Evolutionary conservation across 2,329 filamentous ascomycete genomes (phyloP).

Genomic region (Neurospora sp.): DNA sequence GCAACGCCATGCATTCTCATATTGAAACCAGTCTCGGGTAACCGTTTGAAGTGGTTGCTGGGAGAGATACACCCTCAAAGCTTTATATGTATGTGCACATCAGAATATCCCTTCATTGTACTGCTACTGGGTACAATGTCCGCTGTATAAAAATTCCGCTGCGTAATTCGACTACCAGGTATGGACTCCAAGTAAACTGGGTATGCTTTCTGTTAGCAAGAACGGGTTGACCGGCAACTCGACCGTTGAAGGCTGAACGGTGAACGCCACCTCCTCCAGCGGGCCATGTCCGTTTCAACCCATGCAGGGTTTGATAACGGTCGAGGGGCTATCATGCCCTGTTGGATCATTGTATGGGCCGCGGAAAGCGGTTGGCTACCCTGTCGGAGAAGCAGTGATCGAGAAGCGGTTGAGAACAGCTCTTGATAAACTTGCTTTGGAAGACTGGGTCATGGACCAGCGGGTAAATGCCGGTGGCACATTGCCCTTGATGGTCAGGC

Average conservation of each 20-base stretch:
- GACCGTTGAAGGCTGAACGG: not conserved
- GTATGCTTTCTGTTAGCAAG: not conserved
- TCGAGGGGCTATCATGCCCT: not conserved
- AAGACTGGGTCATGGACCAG: not conserved
- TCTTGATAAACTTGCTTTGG: not conserved
- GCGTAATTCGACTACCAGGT: not conserved
- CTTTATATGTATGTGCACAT: not conserved
- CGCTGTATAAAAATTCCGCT: not conserved
- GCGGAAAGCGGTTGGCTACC: not conserved
- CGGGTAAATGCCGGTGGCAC: not conserved
- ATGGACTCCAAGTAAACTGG: not conserved
- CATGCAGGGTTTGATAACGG: not conserved
- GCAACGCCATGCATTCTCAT: not conserved
- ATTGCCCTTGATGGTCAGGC: not conserved
- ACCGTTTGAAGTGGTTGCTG: not conserved
- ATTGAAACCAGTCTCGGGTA: not conserved
- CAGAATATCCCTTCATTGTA: not conserved
- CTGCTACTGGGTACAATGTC: not conserved
- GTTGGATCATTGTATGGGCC: not conserved
- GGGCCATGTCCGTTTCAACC: not conserved
- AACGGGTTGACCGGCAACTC: not conserved
- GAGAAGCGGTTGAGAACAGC: not conserved
- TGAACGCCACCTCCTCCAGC: not conserved
- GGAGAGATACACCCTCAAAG: not conserved
- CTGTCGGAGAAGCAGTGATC: not conserved